Base-by-base conservation (phyloP, 257 asterid genomes). In the Ballota nigra region DNA sequence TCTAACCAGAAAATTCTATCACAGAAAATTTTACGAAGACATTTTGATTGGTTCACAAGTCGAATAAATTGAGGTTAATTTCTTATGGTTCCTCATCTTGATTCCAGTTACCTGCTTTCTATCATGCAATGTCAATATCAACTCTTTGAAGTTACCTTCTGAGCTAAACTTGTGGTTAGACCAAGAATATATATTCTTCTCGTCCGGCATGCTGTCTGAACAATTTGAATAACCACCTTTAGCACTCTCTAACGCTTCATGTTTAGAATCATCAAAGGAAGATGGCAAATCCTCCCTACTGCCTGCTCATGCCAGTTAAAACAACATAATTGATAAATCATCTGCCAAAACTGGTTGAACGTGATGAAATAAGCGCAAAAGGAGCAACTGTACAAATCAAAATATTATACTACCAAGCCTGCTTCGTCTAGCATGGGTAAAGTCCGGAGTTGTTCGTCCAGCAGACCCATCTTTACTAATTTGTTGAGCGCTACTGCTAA, bases 401-500 rank as follows among this genome's bases (percentile, higher is more conserved):
- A 47, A 64, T 75, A 28, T 33, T 55, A 72, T 9, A 75, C 20
- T 83, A 91, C 99, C 99, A 60, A 82, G 75, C 77, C 81, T 87
- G 79, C 9, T 83, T 52, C 86, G 75, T 77, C 92, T 94, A 88
- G 72, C 71, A 33, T 88, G 98, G 81, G 78, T 45, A 78, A 83
- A 72, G 61, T 91, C 99, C 1, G 6, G 38, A 56, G 84, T 7
- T 72, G 90, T 75, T 77, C 97, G 87, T 56, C 83, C 89, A 68
- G 83, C 72, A 40, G 96, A 76, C 36, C 89, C 96, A 70, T 89
- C 98, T 78, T 89, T 95, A 77, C 81, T 84, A 40, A 79, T 70
- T 81, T 88, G 97, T 33, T 94, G 96, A 61, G 88, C 98, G 57
- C 96, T 96, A 83, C 98, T 94, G 72, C 89, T 83, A 23, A 71